Evolutionary conservation across 2,329 filamentous ascomycete species (phyloP), one percentile per base, ranked within the genome.

Genomic region (Aspergillus thermomutatus): DNA sequence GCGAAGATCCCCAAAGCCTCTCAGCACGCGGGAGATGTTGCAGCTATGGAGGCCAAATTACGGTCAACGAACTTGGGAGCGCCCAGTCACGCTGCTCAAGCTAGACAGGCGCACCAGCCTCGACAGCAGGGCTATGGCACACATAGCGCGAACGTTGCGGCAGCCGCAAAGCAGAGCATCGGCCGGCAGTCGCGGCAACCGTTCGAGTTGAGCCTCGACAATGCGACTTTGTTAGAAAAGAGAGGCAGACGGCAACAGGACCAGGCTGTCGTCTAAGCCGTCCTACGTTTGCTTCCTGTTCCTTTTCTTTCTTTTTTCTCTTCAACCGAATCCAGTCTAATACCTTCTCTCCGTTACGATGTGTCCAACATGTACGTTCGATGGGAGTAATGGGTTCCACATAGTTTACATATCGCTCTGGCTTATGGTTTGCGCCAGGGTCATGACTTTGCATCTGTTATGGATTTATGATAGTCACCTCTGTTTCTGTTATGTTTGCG

Each of bases 151-250:
- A 82, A 88, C 1, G 89, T 97, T 0, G 90, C 92, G 0, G 88
- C 90, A 0, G 92, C 92, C 0, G 92, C 91, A 3, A 88, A 89
- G 66, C 87, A 90, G 68, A 91, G 91, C 69, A 91, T 94, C 43
- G 85, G 87, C 47, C 80, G 84, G 31, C 83, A 85, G 60, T 86
- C 89, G 64, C 90, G 88, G 74, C 92, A 91, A 31, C 87, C 89
- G 0, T 99, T 99, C 64, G 94, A 99, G 75, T 83, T 99, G 49
- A 97, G 87, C 69, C 79, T 99, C 40, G 91, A 96, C 63, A 94
- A 94, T 55, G 90, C 94, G 1, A 97, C 92, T 1, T 76, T 99
- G 52, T 79, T 99, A 4, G 92, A 92, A 31, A 85, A 92, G 65
- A 78, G 86, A 62, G 79, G 79, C 27, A 84, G 71, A 50, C 70